Evolutionary conservation across 2,329 filamentous ascomycete genomes (phyloP), one percentile per base, ranked within the genome.

Genomic region (Penicillium brasilianum): DNA sequence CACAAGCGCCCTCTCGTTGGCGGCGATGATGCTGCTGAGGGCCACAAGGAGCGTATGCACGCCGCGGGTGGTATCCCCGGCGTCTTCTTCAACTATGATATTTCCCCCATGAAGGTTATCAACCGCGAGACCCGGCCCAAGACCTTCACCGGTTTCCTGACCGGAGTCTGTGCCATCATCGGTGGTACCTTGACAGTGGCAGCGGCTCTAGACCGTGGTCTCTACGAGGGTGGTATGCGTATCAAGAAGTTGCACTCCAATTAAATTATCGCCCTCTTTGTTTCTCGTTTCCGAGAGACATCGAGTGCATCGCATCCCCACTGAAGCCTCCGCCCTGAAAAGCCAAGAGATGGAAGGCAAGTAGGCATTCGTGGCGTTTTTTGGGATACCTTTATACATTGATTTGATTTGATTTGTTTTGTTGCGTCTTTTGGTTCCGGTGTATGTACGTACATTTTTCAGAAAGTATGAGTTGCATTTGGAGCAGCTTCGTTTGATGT

Each of bases 41-140:
- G 93, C 16, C 95, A 99, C 76, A 90, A 93, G 74, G 94, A 98
- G 83, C 88, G 94, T 41, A 81, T 96, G 66, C 95, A 99, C 77
- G 92, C 94, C 2, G 83, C 88, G 57, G 93, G 93, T 62, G 95
- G 95, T 67, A 98, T 99, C 71, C 95, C 95, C 0, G 95, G 95
- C 46, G 93, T 99, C 14, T 99, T 99, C 83, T 98, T 99, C 82
- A 96, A 93, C 67, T 99, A 99, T 71, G 95, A 99, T 72, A 99
- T 99, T 77, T 98, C 94, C 2, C 95, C 95, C 5, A 99, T 99
- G 95, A 99, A 98, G 82, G 94, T 99, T 63, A 90, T 99, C 80
- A 99, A 99, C 82, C 90, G 93, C 58, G 96, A 99, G 81, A 90
- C 91, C 68, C 87, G 92, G 50, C 83, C 89, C 62, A 98, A 98